Base-by-base conservation (phyloP, 2,329 filamentous ascomycete species). In the Ascochyta lentis region DNA sequence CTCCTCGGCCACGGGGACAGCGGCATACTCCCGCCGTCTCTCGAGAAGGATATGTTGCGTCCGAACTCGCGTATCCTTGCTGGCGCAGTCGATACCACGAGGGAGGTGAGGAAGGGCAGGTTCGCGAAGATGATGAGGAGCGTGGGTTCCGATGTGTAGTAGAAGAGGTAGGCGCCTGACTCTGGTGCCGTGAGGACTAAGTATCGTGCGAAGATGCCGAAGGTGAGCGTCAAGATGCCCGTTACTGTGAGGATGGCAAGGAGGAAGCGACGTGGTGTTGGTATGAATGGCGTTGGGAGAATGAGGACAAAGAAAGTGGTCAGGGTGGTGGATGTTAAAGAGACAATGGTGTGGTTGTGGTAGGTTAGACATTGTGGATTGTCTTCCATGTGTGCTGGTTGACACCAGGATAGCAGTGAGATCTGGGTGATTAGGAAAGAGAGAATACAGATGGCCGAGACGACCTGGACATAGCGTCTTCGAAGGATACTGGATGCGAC, bases 101-200 rank as follows among this genome's bases (percentile, higher is more conserved):
- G 58, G 6, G 63, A 66, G 10, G 50, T 67, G 10, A 71, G 54
- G 55, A 71, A 71, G 0, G 69, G 69, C 1, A 71, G 59, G 33
- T 71, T 71, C 22, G 67, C 67, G 53, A 69, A 69, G 34, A 61
- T 40, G 27, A 71, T 60, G 40, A 58, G 43, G 4, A 62, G 53
- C 1, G 56, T 56, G 2, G 63, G 55, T 44, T 68, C 63, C 33
- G 61, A 54, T 1, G 43, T 56, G 53, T 63, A 64, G 55, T 59
- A 67, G 26, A 53, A 49, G 16, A 70, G 56, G 40, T 63, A 67
- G 0, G 15, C 26, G 16, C 19, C 33, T 7, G 57, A 34, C 0
- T 41, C 37, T 15, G 59, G 55, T 6, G 31, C 24, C 3, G 31
- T 51, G 15, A 69, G 53, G 13, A 64, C 34, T 27, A 41, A 56